phyloP scores from a whole-genome alignment of 345 rosid species.

The Citrus unshiu region DNA sequence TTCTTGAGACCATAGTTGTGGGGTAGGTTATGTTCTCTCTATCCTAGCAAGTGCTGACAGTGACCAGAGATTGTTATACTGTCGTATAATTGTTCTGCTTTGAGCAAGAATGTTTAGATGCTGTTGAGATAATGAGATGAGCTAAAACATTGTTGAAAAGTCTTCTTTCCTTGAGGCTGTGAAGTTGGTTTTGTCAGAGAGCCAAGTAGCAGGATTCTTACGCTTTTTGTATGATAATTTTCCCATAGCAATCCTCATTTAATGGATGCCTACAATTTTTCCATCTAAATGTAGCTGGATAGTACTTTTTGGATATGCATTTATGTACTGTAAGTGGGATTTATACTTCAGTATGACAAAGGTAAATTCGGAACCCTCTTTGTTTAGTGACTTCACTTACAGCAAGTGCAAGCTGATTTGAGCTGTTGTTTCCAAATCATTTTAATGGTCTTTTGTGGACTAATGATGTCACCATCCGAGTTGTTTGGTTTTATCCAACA shows the following conservation, averaged over 20 bases:
- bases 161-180: slow-evolving; percentile 16
- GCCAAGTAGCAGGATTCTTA: slow-evolving; percentile 2
- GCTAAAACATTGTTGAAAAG: slow-evolving; percentile 10
- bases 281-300: slow-evolving; percentile 8
- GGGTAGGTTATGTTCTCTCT: slow-evolving; percentile 2
- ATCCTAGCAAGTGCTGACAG: slow-evolving; percentile 14
- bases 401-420: not conserved
- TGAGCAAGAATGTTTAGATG: slow-evolving; percentile 6
- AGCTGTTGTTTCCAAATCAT: not conserved
- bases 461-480: no score
- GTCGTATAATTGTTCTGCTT: not conserved
- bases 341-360: not conserved
- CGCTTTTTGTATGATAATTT: slow-evolving; percentile 26
- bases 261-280: slow-evolving; percentile 17
- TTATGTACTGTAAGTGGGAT: not conserved
- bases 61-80: slow-evolving; percentile 5
- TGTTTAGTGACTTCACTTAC: not conserved
- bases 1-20: slow-evolving; percentile 12
- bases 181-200: slow-evolving; percentile 23
- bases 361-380: not conserved
- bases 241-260: slow-evolving; percentile 15
- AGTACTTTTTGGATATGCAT: not conserved
- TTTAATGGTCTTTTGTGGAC: no score
- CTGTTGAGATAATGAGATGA: slow-evolving; percentile 17
- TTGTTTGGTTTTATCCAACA: no score